Evolutionary conservation across 179 eudicot species (phyloP).

Genomic region (Monotropa hypopitys): DNA sequence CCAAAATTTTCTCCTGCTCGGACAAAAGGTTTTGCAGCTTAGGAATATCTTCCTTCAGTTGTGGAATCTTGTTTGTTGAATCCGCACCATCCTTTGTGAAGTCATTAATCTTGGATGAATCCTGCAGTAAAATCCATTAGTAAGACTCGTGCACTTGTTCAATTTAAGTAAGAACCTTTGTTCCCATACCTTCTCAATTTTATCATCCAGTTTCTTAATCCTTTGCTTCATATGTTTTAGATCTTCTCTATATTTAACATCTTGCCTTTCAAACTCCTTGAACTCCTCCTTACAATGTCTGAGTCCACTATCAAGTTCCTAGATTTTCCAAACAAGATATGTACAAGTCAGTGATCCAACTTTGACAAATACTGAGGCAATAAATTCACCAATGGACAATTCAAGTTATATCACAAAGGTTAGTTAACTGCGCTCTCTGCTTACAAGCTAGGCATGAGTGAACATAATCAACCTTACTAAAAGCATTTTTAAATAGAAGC

Average conservation of each 20-base stretch:
- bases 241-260: constrained; percentile 79
- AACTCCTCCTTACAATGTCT: constrained; percentile 62
- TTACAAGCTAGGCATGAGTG: background rate
- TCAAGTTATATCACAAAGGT: background rate
- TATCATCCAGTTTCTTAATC: constrained; percentile 80
- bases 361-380: background rate
- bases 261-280: constrained; percentile 95
- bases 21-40: constrained; percentile 48
- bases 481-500: background rate
- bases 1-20: constrained; percentile 70
- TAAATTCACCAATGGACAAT: background rate
- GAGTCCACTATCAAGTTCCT: constrained; percentile 73
- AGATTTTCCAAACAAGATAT: constrained; percentile 13
- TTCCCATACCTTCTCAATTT: constrained; percentile 56
- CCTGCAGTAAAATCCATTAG: constrained; percentile 30
- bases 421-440: background rate
- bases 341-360: background rate
- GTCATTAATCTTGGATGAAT: constrained; percentile 49
- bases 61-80: constrained; percentile 54
- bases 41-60: constrained; percentile 63
- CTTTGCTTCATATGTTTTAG: constrained; percentile 75
- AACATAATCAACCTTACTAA: background rate
- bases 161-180: background rate
- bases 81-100: constrained; percentile 49
- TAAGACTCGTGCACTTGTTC: constrained; percentile 10